phyloP scores from a whole-genome alignment of 73 alveolate genomes.

The Blepharisma stoltei region DNA sequence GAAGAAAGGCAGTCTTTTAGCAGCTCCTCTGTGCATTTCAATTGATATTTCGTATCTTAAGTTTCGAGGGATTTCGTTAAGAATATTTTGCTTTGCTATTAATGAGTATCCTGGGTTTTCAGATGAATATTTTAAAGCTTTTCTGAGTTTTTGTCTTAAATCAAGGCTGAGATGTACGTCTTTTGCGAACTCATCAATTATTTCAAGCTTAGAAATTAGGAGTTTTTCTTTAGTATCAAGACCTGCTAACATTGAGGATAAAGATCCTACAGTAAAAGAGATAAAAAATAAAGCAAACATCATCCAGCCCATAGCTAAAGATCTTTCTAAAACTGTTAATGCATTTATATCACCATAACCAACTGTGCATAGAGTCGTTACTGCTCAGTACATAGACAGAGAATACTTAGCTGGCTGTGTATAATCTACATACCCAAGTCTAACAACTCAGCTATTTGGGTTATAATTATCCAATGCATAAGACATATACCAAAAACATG shows the following conservation, averaged over 20 bases:
- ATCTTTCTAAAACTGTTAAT: slow-evolving; percentile 48
- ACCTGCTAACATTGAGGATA: slow-evolving; percentile 51
- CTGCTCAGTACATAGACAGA: slow-evolving; percentile 67
- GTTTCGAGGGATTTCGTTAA: slow-evolving; percentile 41
- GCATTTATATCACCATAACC: slow-evolving; percentile 81
- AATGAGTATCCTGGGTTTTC: slow-evolving; percentile 35
- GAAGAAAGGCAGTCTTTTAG: slow-evolving; percentile 42
- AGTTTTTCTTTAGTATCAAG: slow-evolving; percentile 46
- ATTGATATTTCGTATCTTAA: slow-evolving; percentile 39
- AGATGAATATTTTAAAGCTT: slow-evolving; percentile 45
- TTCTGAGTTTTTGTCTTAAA: slow-evolving; percentile 36
- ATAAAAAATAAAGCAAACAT: slow-evolving; percentile 71
- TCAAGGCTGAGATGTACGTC: slow-evolving; percentile 31
- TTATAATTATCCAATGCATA: slow-evolving; percentile 65
- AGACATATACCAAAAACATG: slow-evolving; percentile 77
- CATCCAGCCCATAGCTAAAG: slow-evolving; percentile 54
- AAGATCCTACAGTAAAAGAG: slow-evolving; percentile 67
- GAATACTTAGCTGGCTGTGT: slow-evolving; percentile 33
- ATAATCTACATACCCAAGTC: slow-evolving; percentile 48
- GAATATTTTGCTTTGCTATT: slow-evolving; percentile 34
- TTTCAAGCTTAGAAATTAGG: slow-evolving; percentile 40
- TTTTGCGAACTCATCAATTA: slow-evolving; percentile 37
- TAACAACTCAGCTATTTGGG: slow-evolving; percentile 87
- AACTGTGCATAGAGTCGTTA: slow-evolving; percentile 65
- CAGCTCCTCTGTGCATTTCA: slow-evolving; percentile 37